Evolutionary conservation across 768 basidiomycete genomes (phyloP), one percentile per base, ranked within the genome.

Genomic region (Pleurotus tuber-regium): DNA sequence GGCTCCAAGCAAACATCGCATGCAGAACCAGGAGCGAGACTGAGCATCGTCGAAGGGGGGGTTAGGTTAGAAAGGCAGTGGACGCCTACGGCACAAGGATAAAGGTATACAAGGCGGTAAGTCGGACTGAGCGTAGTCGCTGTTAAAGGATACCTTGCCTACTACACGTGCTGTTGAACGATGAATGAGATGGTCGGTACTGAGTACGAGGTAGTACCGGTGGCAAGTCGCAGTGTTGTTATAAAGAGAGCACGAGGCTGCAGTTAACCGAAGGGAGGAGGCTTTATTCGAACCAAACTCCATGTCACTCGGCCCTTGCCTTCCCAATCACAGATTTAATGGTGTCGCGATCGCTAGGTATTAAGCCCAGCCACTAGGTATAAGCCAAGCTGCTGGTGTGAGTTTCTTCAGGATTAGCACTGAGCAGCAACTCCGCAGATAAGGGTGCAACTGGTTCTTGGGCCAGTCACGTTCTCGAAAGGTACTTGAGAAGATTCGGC

Each of bases 1-100:
- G 69, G 66, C 58, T 89, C 87, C 58, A 84, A 74, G 69, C 88
- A 90, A 61, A 89, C 78, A 69, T 89, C 87, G 76, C 87, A 90
- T 43, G 73, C 71, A 60, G 87, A 88, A 60, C 76, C 77, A 54
- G 79, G 62, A 59, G 79, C 78, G 64, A 87, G 64, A 65, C 77
- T 79, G 60, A 89, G 77, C 89, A 89, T 89, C 54, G 55, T 56
- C 50, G 52, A 55, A 58, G 57, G 69, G 66, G 63, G 65, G 60
- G 57, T 54, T 57, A 57, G 54, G 52, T 56, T 54, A 57, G 51
- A 57, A 59, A 57, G 52, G 57, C 63, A 64, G 55, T 60, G 57
- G 51, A 51, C 54, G 53, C 56, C 54, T 55, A 56, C 54, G 54
- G 56, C 51, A 50, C 31, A 54, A 60, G 23, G 33, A 21, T 26